Conservation (phyloP, 2,329 filamentous ascomycete species). For the Penicillium sp. region DNA sequence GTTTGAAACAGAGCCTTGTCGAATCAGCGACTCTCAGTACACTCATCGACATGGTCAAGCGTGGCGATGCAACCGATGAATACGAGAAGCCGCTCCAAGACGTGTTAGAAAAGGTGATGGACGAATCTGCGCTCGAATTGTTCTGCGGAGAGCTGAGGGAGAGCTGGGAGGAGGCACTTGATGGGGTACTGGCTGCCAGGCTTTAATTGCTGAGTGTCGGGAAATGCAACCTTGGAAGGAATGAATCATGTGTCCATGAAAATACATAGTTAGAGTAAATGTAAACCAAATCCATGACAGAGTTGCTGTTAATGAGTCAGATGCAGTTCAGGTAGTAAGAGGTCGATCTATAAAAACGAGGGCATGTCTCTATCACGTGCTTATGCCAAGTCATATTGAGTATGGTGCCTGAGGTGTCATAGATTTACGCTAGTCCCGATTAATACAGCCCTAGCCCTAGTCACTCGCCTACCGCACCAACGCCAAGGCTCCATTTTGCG, state of each 20-base stretch:
- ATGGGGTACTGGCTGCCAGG: conserved; percentile 36
- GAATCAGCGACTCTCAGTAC: conserved; percentile 43
- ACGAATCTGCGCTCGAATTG: conserved; percentile 40
- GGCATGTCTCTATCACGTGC: conserved; percentile 3
- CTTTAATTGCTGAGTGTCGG: conserved; percentile 19
- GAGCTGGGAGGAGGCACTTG: conserved; percentile 48
- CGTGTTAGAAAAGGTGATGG: conserved; percentile 37
- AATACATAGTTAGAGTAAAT: neutral
- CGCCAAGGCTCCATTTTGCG: conserved; percentile 35
- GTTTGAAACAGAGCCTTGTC: conserved; percentile 38
- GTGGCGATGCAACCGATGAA: conserved; percentile 22
- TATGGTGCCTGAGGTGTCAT: neutral
- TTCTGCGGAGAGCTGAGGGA: conserved; percentile 47
- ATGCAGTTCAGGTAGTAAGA: neutral
- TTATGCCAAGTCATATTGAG: neutral
- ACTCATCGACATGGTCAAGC: conserved; percentile 39
- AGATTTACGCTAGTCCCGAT: neutral
- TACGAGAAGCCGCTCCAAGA: conserved; percentile 27
- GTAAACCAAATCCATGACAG: neutral
- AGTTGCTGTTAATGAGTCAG: neutral
- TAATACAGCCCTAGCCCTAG: conserved; percentile 38
- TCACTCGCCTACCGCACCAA: conserved; percentile 37
- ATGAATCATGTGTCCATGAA: conserved; percentile 1
- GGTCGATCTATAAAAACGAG: neutral
- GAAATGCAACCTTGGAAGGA: neutral